Evolutionary conservation across 2,329 filamentous ascomycete species (phyloP).

Genomic region (Zopfia rhizophila): DNA sequence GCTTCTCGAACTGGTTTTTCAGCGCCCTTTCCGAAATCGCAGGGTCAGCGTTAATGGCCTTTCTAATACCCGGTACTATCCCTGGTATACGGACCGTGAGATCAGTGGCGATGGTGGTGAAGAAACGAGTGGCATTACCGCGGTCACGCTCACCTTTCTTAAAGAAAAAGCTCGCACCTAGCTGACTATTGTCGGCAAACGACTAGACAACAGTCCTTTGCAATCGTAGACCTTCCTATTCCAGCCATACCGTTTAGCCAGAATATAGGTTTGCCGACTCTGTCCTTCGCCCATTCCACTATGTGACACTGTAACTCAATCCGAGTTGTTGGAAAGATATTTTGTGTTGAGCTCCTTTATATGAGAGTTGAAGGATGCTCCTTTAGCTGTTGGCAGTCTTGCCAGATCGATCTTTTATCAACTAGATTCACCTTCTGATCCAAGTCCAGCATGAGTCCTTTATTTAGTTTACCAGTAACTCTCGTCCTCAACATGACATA

Average conservation of each 20-base stretch:
- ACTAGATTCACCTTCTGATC: too few relatives aligned
- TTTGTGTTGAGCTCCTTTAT: not conserved
- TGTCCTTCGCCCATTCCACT: slow-evolving; percentile 5
- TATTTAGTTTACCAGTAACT: too few relatives aligned
- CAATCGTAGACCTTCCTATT: slow-evolving; percentile 27
- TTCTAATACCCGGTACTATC: not conserved
- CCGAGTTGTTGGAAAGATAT: slow-evolving; percentile 10
- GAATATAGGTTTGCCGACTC: slow-evolving; percentile 16
- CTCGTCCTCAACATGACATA: too few relatives aligned
- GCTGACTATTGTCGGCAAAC: slow-evolving; percentile 3
- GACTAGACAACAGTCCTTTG: slow-evolving; percentile 25
- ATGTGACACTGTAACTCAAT: slow-evolving; percentile 10
- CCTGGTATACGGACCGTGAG: not conserved
- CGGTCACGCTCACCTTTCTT: slow-evolving; percentile 14
- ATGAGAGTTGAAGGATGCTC: slow-evolving; percentile 12
- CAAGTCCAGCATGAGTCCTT: too few relatives aligned
- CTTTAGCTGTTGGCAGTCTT: slow-evolving; percentile 20
- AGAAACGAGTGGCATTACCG: not conserved
- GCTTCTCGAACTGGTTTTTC: slow-evolving; percentile 9
- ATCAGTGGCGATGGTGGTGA: slow-evolving; percentile 14
- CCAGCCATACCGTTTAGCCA: slow-evolving; percentile 35
- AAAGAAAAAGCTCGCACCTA: slow-evolving; percentile 29
- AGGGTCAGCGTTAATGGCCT: not conserved
- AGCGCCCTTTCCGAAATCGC: not conserved
- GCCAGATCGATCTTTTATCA: too few relatives aligned